phyloP scores from a whole-genome alignment of 257 asterid species.

The Orobanche coerulescens region DNA sequence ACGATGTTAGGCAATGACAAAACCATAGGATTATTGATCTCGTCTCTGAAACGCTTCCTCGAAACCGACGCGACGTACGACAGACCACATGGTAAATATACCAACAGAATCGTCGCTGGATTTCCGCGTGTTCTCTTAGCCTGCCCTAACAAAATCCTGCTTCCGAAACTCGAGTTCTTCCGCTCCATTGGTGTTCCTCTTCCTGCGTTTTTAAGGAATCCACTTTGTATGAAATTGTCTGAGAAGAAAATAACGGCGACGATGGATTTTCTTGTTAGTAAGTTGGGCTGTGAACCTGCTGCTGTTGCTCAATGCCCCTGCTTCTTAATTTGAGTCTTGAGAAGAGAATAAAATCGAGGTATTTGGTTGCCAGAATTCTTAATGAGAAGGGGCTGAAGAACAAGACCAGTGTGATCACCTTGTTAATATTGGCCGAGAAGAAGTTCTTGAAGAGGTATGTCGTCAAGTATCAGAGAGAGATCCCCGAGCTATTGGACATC shows the following conservation, averaged over 20 bases:
- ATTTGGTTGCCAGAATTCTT: slow-evolving; percentile 4
- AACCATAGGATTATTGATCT: too few relatives aligned
- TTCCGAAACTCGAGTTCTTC: slow-evolving; percentile 29
- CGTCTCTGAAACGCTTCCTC: too few relatives aligned
- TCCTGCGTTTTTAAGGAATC: slow-evolving; percentile 21
- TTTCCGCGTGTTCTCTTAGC: background rate
- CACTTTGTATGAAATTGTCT: slow-evolving; percentile 23
- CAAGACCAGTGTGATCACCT: background rate
- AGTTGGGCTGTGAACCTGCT: slow-evolving; percentile 9
- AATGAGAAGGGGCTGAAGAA: background rate
- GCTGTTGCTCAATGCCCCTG: slow-evolving; percentile 14
- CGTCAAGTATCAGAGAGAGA: background rate
- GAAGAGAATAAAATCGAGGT: slow-evolving; percentile 16
- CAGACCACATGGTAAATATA: too few relatives aligned
- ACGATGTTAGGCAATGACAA: too few relatives aligned
- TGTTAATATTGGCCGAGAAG: slow-evolving; percentile 8
- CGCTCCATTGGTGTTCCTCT: slow-evolving; percentile 22
- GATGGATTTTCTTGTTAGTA: slow-evolving; percentile 22
- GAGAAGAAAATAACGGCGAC: slow-evolving; percentile 19
- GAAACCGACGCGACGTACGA: too few relatives aligned
- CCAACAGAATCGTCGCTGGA: background rate
- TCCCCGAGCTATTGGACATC: slow-evolving; percentile 18
- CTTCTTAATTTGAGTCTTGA: slow-evolving; percentile 3
- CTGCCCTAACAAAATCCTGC: slow-evolving; percentile 12
- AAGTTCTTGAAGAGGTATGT: slow-evolving; percentile 11